Evolutionary conservation across 305 asterid species (phyloP).

Genomic region (Fraxinus dipetala): DNA sequence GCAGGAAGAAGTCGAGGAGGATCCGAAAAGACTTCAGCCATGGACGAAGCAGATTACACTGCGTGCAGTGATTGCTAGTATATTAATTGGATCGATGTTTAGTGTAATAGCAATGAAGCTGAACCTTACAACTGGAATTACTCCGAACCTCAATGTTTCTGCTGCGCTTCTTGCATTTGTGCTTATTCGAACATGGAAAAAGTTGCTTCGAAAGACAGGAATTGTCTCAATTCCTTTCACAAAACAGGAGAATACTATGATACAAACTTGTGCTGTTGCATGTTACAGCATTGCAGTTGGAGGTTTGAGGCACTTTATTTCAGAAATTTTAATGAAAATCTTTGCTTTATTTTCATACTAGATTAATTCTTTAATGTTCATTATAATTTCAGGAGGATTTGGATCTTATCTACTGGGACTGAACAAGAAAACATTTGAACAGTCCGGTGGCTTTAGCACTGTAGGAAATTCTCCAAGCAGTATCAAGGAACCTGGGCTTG

Average conservation of each 20-base stretch:
- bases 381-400: slow-evolving; percentile 52
- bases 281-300: slow-evolving; percentile 66
- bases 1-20: slow-evolving; percentile 16
- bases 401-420: slow-evolving; percentile 64
- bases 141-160: slow-evolving; percentile 62
- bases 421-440: slow-evolving; percentile 64
- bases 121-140: slow-evolving; percentile 59
- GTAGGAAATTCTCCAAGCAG: slow-evolving; percentile 48
- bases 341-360: neutral
- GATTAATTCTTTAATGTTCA: neutral
- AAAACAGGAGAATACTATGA: slow-evolving; percentile 66
- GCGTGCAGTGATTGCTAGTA: slow-evolving; percentile 49
- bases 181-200: slow-evolving; percentile 48
- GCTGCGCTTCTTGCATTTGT: slow-evolving; percentile 63
- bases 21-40: slow-evolving; percentile 33
- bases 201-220: slow-evolving; percentile 34
- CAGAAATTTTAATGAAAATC: neutral
- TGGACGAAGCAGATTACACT: slow-evolving; percentile 53
- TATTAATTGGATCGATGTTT: slow-evolving; percentile 46
- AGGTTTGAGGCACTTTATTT: slow-evolving; percentile 29
- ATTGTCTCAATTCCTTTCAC: slow-evolving; percentile 48
- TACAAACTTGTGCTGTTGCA: slow-evolving; percentile 67
- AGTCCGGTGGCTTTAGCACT: slow-evolving; percentile 39
- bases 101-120: slow-evolving; percentile 64
- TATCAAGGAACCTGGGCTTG: slow-evolving; percentile 54